These are phyloP conservation scores for Silene conica DNA, from an alignment of 148 eudicot genomes.

Conservation along the genomic window DNA sequence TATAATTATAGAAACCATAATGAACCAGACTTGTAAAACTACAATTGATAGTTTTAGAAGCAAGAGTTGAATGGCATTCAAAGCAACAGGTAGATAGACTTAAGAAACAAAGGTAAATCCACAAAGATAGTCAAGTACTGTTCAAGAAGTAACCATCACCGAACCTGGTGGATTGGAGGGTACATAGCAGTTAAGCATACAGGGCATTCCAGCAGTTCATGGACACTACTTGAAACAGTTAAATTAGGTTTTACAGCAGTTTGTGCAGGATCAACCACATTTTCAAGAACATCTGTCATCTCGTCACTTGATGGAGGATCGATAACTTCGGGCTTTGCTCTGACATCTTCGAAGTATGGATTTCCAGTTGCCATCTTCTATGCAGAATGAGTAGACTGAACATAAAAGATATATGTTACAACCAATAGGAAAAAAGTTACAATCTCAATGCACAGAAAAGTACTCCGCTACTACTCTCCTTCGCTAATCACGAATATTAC, in stretches of 20 bases:
- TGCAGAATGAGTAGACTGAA: constrained; percentile 6
- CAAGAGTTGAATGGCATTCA: background rate
- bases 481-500: too few relatives aligned
- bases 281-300: constrained; percentile 55
- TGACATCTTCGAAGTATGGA: constrained; percentile 66
- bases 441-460: background rate
- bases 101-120: background rate
- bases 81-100: background rate
- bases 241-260: constrained; percentile 51
- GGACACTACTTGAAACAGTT: constrained; percentile 69
- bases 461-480: background rate
- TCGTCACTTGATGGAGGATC: constrained; percentile 71
- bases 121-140: background rate
- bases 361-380: constrained; percentile 60
- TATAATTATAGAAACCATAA: background rate
- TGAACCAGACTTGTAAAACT: background rate
- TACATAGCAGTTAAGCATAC: constrained; percentile 98
- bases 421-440: background rate
- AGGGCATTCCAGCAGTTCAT: constrained; percentile 84
- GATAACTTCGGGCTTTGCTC: constrained; percentile 66
- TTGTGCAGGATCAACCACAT: constrained; percentile 55
- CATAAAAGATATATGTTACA: constrained; percentile 11
- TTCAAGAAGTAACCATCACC: constrained; percentile 14
- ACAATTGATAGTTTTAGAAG: background rate
- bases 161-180: constrained; percentile 93